Percentiles rank a stretch among this genome's conserved stretches.
These are phyloP conservation scores for Sphaerostilbella broomeana DNA, from an alignment of 2,329 filamentous ascomycete genomes.

Conservation along the genomic window DNA sequence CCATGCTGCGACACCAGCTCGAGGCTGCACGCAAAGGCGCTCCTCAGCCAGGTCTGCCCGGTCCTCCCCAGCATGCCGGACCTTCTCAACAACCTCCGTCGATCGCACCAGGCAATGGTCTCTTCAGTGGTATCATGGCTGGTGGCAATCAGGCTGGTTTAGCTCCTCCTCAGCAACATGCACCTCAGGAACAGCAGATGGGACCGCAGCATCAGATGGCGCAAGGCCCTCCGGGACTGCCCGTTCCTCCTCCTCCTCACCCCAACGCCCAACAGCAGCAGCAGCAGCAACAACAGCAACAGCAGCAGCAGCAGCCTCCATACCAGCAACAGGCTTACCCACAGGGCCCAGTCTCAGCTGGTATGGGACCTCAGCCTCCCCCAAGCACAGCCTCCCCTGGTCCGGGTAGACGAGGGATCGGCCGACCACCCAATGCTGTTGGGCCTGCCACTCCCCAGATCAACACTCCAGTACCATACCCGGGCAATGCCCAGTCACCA, in stretches of 20 bases:
- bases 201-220: constrained; percentile 51
- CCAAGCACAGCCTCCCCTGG: constrained; percentile 83
- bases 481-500: constrained; percentile 74
- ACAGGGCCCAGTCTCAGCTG: constrained; percentile 52
- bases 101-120: constrained; percentile 82
- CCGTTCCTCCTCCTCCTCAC: constrained; percentile 51
- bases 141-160: constrained; percentile 78
- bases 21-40: constrained; percentile 63
- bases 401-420: constrained; percentile 65
- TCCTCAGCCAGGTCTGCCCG: constrained; percentile 53
- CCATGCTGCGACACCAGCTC: constrained; percentile 79
- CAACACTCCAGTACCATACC: constrained; percentile 79
- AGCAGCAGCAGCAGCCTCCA: constrained; percentile 29
- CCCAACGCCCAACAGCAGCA: constrained; percentile 56
- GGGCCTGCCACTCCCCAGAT: constrained; percentile 88
- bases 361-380: constrained; percentile 76
- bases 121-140: constrained; percentile 95
- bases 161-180: constrained; percentile 65
- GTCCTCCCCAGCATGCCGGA: constrained; percentile 66
- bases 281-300: constrained; percentile 32
- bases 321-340: constrained; percentile 67
- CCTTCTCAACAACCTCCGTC: constrained; percentile 81
- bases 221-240: constrained; percentile 65
- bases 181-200: constrained; percentile 64
- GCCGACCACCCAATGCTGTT: constrained; percentile 53